phyloP scores from a whole-genome alignment of 2,329 filamentous ascomycete species.

The Decorospora gaudefroyi region DNA sequence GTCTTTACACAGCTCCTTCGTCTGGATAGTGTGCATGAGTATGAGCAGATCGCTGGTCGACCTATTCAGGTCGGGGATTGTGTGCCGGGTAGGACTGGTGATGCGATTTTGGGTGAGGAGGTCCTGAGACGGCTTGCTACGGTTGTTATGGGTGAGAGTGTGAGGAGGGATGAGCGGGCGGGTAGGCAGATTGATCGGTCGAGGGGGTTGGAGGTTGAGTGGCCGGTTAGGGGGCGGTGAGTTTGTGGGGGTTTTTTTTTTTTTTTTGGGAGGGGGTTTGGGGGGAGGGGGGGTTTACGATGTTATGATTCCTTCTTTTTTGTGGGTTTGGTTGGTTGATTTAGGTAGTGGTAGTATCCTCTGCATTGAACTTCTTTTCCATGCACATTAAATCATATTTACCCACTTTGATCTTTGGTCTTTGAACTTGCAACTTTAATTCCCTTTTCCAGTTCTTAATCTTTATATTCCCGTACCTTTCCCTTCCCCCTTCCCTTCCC shows the following conservation, averaged over 20 bases:
- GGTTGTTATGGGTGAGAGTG: constrained; percentile 40
- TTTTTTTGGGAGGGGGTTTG: too few relatives aligned
- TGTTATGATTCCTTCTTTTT: too few relatives aligned
- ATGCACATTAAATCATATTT: too few relatives aligned
- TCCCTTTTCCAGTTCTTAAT: too few relatives aligned
- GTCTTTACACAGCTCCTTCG: constrained; percentile 43
- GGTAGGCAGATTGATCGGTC: constrained; percentile 32
- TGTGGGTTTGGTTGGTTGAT: too few relatives aligned
- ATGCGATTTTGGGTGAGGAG: constrained; percentile 29
- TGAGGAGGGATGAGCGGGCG: constrained; percentile 43
- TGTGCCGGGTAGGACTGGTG: constrained; percentile 27
- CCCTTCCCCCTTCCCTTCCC: background rate
- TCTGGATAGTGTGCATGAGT: constrained; percentile 32
- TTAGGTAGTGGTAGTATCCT: too few relatives aligned
- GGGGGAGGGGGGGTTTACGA: too few relatives aligned
- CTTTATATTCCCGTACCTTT: too few relatives aligned
- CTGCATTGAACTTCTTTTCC: too few relatives aligned
- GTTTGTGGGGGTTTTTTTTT: background rate
- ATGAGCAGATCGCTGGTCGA: constrained; percentile 30
- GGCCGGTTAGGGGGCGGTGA: constrained; percentile 15
- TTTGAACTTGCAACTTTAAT: too few relatives aligned
- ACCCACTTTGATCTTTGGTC: too few relatives aligned
- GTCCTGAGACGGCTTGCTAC: constrained; percentile 42
- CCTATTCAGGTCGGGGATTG: constrained; percentile 39
- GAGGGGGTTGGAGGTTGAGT: constrained; percentile 16